phyloP scores from a whole-genome alignment of 371 early-diverging fungal genomes.

The Syncephalastrum sp. region DNA sequence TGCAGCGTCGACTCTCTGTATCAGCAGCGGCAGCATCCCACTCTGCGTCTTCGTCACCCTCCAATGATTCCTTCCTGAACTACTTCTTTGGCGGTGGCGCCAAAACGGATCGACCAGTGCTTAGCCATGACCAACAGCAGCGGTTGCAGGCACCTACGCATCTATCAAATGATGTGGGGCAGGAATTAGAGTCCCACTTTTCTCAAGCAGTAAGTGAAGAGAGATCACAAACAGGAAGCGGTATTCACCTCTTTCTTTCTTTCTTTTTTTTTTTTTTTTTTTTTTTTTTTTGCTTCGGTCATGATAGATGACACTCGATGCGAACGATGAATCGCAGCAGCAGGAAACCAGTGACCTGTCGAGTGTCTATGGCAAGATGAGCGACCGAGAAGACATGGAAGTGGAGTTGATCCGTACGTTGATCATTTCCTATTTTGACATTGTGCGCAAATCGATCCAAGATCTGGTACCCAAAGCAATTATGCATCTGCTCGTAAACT shows the following conservation, averaged over 20 bases:
- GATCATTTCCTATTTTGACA: conserved; percentile 82
- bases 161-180: conserved; percentile 3
- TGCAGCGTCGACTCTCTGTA: conserved; percentile 4
- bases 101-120: conserved; percentile 13
- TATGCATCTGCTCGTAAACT: conserved; percentile 83
- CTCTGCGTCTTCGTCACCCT: conserved; percentile 11
- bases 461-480: conserved; percentile 93
- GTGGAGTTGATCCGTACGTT: conserved; percentile 81
- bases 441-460: conserved; percentile 81
- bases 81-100: conserved; percentile 68
- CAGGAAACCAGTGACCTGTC: no score
- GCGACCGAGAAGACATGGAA: conserved; percentile 79
- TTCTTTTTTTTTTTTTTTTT: not conserved
- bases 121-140: conserved; percentile 5
- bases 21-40: conserved; percentile 5
- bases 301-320: no score
- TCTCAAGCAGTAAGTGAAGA: conserved; percentile 3
- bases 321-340: no score
- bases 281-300: not conserved
- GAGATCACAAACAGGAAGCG: not conserved
- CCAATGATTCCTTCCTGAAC: conserved; percentile 51
- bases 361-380: conserved; percentile 3
- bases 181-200: conserved; percentile 10
- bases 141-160: not conserved
- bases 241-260: not conserved